Evolutionary conservation across 1,284 basidiomycete genomes (phyloP).

Genomic region (Austroboletus novae-zelandiae): DNA sequence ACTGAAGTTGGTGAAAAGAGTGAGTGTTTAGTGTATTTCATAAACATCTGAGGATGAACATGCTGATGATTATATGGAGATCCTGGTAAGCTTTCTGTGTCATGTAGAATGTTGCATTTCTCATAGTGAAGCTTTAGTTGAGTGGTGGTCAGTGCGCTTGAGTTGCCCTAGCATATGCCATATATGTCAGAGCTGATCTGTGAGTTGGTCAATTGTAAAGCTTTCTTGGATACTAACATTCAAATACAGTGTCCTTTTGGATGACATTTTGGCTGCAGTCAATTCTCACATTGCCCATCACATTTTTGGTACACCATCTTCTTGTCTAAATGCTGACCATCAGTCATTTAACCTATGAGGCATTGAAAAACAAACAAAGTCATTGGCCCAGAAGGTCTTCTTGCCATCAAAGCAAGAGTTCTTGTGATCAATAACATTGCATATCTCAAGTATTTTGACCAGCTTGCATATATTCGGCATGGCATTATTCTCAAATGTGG

Average conservation of each 20-base stretch:
- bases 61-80: conserved; percentile 16
- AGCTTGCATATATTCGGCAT: conserved; percentile 76
- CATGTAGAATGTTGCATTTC: neutral
- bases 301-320: conserved; percentile 48
- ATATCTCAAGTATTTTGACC: conserved; percentile 80
- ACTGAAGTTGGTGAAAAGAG: conserved; percentile 71
- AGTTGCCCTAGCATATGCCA: conserved; percentile 51
- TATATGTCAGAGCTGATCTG: conserved; percentile 54
- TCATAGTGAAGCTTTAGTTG: conserved; percentile 27
- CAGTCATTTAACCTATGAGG: neutral
- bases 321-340: no score
- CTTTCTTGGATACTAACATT: neutral
- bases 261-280: conserved; percentile 50
- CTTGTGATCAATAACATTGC: conserved; percentile 90
- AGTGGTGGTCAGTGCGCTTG: conserved; percentile 63
- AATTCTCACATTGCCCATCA: conserved; percentile 76
- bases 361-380: conserved; percentile 63
- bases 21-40: conserved; percentile 6
- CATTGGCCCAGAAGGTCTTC: conserved; percentile 84
- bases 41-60: conserved; percentile 36
- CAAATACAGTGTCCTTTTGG: conserved; percentile 25
- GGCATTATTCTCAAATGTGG: conserved; percentile 86
- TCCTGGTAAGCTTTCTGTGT: conserved; percentile 23
- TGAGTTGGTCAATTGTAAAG: conserved; percentile 15
- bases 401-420: conserved; percentile 83